Percentiles rank a stretch among this genome's conserved stretches.
Evolutionary conservation across 345 rosid genomes (phyloP).

Genomic region (Eucalyptus albens): DNA sequence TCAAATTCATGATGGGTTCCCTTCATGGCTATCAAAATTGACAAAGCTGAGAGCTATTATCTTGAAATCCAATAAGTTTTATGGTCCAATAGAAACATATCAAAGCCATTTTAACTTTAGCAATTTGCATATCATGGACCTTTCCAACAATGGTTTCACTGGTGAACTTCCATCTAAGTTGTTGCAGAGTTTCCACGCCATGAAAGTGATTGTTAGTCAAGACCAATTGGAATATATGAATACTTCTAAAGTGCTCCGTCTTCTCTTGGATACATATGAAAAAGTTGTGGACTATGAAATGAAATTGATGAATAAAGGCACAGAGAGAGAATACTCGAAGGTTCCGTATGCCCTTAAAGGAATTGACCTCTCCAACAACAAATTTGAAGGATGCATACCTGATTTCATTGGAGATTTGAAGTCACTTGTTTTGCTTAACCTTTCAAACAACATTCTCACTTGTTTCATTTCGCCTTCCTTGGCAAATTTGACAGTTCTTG

Average conservation of each 20-base stretch:
- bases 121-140: background rate
- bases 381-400: background rate
- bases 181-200: background rate
- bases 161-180: background rate
- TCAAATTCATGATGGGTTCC: background rate
- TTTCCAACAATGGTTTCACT: background rate
- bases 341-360: background rate
- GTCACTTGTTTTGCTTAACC: background rate
- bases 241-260: background rate
- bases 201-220: background rate
- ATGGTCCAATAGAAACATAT: background rate
- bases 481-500: background rate
- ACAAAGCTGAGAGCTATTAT: background rate
- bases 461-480: background rate
- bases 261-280: rapidly evolving
- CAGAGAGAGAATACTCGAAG: background rate
- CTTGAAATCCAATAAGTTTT: background rate
- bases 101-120: background rate
- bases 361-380: background rate
- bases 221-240: background rate
- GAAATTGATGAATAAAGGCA: background rate
- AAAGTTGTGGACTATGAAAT: background rate
- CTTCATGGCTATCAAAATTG: background rate
- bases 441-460: background rate
- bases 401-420: background rate